Evolutionary conservation across 768 basidiomycete species (phyloP).

Genomic region (Mycena vulgaris): DNA sequence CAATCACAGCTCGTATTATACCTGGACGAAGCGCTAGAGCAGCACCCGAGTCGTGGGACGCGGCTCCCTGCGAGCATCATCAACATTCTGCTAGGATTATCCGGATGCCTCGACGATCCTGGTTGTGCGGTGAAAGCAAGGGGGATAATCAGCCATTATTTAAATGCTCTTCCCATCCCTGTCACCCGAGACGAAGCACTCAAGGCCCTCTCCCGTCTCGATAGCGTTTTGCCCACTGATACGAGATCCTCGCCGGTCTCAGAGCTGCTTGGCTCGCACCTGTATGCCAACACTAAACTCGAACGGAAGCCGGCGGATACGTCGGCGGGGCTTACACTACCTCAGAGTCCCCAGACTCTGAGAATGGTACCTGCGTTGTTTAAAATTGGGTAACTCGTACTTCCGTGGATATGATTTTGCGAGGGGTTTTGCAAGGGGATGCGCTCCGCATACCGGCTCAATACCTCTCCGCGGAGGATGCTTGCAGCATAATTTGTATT

Average conservation of each 20-base stretch:
- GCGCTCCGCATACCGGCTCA: no score
- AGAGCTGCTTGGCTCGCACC: constrained; percentile 52
- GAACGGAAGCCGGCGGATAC: constrained; percentile 17
- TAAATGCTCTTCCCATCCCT: constrained; percentile 38
- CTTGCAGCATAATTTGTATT: no score
- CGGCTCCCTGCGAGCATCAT: constrained; percentile 50
- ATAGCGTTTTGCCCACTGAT: constrained; percentile 39
- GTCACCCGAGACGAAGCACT: constrained; percentile 43
- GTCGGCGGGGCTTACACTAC: neutral
- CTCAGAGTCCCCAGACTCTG: no score
- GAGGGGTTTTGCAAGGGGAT: no score
- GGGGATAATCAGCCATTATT: constrained; percentile 45
- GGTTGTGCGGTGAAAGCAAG: constrained; percentile 48
- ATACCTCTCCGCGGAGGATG: no score
- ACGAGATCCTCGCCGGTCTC: constrained; percentile 34
- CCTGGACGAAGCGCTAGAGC: constrained; percentile 51
- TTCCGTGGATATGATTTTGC: no score
- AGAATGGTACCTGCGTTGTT: no score
- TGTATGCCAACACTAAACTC: constrained; percentile 52
- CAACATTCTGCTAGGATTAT: constrained; percentile 49
- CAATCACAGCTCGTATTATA: constrained; percentile 47
- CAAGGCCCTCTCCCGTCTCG: constrained; percentile 44
- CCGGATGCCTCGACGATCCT: constrained; percentile 45
- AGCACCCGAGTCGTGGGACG: constrained; percentile 37
- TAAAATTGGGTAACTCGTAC: neutral